These are phyloP conservation scores for Gossypium arboreum DNA, from an alignment of 345 rosid species.

Conservation along the genomic window DNA sequence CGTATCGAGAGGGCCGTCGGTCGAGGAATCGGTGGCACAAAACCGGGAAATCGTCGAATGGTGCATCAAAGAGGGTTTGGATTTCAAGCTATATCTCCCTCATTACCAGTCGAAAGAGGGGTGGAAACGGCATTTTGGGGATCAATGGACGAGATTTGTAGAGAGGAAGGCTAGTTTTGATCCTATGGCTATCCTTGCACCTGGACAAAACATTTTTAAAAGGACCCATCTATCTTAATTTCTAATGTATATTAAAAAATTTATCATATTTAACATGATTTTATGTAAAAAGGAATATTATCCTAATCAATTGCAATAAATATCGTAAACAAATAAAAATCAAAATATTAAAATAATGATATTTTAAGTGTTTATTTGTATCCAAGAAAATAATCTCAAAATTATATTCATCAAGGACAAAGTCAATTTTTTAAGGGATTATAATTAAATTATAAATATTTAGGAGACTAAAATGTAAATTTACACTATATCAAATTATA, in stretches of 20 bases:
- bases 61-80: slow-evolving; percentile 31
- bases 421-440: no score
- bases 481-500: no score
- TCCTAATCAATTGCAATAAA: not conserved
- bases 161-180: slow-evolving; percentile 64
- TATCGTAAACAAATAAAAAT: not conserved
- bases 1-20: not conserved
- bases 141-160: slow-evolving; percentile 62
- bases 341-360: no score
- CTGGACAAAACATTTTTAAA: slow-evolving; percentile 52
- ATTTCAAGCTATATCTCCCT: slow-evolving; percentile 80
- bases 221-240: not conserved
- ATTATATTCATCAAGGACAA: no score
- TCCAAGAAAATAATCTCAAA: no score
- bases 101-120: slow-evolving; percentile 67
- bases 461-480: no score
- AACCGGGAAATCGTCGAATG: not conserved
- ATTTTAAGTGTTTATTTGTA: no score
- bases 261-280: not conserved
- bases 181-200: slow-evolving; percentile 81
- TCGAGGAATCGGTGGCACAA: not conserved
- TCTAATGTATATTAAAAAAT: no score
- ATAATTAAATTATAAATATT: no score
- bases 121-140: slow-evolving; percentile 83
- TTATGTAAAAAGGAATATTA: not conserved